A percentile compares a stretch with the other conserved stretches of the same genome.
Evolutionary conservation across 2,329 filamentous ascomycete species (phyloP).

Genomic region (Byssothecium circinans): DNA sequence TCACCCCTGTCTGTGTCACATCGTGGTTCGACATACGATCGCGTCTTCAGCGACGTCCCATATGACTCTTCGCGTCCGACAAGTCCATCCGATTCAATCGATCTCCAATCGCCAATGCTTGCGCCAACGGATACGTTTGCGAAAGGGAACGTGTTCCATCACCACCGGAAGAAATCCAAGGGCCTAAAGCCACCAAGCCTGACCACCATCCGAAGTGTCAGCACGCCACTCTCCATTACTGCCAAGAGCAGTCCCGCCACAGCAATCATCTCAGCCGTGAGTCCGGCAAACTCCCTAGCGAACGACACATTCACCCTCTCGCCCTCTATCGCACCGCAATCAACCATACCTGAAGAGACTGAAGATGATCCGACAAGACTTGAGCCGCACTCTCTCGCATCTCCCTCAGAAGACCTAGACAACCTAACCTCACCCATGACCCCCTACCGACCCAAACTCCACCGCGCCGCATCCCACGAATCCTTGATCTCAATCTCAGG

Average conservation of each 20-base stretch:
- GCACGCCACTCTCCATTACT: slow-evolving; percentile 36
- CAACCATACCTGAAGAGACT: slow-evolving; percentile 41
- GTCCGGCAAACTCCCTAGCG: slow-evolving; percentile 33
- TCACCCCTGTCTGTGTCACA: slow-evolving; percentile 75
- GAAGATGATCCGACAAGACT: slow-evolving; percentile 25
- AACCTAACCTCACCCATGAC: slow-evolving; percentile 32
- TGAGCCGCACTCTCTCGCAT: slow-evolving; percentile 26
- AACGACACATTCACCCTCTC: slow-evolving; percentile 35
- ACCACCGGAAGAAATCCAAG: slow-evolving; percentile 27
- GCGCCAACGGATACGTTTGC: slow-evolving; percentile 36
- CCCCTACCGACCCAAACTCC: slow-evolving; percentile 51
- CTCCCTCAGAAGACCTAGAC: slow-evolving; percentile 30
- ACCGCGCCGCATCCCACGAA: slow-evolving; percentile 76
- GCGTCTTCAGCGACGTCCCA: slow-evolving; percentile 59
- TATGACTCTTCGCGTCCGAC: slow-evolving; percentile 72
- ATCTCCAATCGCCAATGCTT: slow-evolving; percentile 61
- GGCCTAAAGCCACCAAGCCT: slow-evolving; percentile 34
- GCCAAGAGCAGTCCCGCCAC: slow-evolving; percentile 39
- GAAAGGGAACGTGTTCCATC: slow-evolving; percentile 21
- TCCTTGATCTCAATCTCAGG: slow-evolving; percentile 85
- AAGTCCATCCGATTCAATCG: slow-evolving; percentile 74
- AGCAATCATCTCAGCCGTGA: slow-evolving; percentile 36
- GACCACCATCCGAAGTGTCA: slow-evolving; percentile 34
- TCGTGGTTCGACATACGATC: slow-evolving; percentile 78
- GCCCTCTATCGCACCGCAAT: slow-evolving; percentile 26